These are phyloP conservation scores for Galerina sulciceps DNA, from an alignment of 768 basidiomycete species.

Conservation along the genomic window DNA sequence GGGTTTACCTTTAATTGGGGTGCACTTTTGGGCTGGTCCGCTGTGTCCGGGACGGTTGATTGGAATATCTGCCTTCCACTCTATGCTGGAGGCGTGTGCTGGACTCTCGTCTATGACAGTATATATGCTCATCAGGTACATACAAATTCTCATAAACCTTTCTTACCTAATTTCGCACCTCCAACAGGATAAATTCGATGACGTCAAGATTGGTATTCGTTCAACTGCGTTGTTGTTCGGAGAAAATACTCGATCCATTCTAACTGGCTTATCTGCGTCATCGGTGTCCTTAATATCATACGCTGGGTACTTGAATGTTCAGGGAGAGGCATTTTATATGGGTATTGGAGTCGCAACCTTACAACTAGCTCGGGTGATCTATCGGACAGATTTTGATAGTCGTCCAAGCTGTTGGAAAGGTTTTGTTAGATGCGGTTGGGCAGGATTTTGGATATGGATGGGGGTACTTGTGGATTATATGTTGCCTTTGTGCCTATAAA, in stretches of 20 bases:
- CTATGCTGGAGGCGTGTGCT: slow-evolving; percentile 87
- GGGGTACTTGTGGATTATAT: slow-evolving; percentile 77
- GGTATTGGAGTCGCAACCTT: slow-evolving; percentile 73
- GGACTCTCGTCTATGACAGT: slow-evolving; percentile 97
- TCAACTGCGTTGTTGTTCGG: slow-evolving; percentile 95
- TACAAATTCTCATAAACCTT: neutral
- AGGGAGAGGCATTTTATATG: slow-evolving; percentile 79
- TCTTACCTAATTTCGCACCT: neutral
- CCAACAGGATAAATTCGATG: slow-evolving; percentile 87
- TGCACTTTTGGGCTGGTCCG: slow-evolving; percentile 93
- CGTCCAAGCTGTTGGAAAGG: slow-evolving; percentile 88
- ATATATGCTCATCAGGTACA: slow-evolving; percentile 95
- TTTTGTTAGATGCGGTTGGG: slow-evolving; percentile 87
- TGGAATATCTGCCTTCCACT: slow-evolving; percentile 87
- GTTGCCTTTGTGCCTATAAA: slow-evolving; percentile 28
- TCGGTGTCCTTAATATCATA: slow-evolving; percentile 76
- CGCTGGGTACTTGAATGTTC: slow-evolving; percentile 80
- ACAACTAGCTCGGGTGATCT: slow-evolving; percentile 80
- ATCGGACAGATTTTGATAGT: slow-evolving; percentile 73
- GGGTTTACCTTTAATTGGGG: slow-evolving; percentile 99
- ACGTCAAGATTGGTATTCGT: slow-evolving; percentile 84
- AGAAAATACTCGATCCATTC: slow-evolving; percentile 71
- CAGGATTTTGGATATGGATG: slow-evolving; percentile 87
- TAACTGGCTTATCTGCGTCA: slow-evolving; percentile 72
- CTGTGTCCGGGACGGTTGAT: slow-evolving; percentile 78